Percentiles rank a stretch among this genome's conserved stretches.
Evolutionary conservation across 768 basidiomycete genomes (phyloP).

Genomic region (Lanmaoa rubissima): DNA sequence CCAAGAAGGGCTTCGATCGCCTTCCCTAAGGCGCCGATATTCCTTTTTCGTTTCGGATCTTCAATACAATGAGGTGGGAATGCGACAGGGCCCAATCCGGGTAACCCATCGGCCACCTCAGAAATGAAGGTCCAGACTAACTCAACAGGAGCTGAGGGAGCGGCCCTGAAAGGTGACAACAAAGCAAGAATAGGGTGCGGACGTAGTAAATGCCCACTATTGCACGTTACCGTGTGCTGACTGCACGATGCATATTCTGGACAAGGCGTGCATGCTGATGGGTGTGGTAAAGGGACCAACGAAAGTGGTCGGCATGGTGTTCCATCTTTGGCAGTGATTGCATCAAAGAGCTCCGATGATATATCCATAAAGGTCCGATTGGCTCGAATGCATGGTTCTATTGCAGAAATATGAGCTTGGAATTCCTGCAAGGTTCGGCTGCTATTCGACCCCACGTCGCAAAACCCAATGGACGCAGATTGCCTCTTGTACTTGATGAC

Average conservation of each 20-base stretch:
- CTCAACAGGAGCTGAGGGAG: slow-evolving; percentile 39
- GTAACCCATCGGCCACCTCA: slow-evolving; percentile 60
- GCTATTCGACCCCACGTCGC: slow-evolving; percentile 60
- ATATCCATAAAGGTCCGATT: slow-evolving; percentile 48
- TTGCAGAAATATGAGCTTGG: slow-evolving; percentile 43
- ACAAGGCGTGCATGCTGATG: slow-evolving; percentile 69
- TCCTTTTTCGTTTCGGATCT: slow-evolving; percentile 70
- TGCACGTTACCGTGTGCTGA: slow-evolving; percentile 58
- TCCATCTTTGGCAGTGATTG: slow-evolving; percentile 30
- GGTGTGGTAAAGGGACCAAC: slow-evolving; percentile 52
- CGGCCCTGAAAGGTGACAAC: slow-evolving; percentile 40
- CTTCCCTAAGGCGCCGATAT: slow-evolving; percentile 74
- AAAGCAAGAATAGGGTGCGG: slow-evolving; percentile 56
- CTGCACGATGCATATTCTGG: slow-evolving; percentile 67
- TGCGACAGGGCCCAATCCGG: slow-evolving; percentile 73
- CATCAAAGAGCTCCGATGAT: slow-evolving; percentile 26
- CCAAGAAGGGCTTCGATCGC: slow-evolving; percentile 64
- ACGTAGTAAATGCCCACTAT: slow-evolving; percentile 62
- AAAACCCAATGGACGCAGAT: slow-evolving; percentile 74
- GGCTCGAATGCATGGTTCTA: slow-evolving; percentile 55
- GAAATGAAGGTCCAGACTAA: slow-evolving; percentile 48
- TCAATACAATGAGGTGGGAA: slow-evolving; percentile 74
- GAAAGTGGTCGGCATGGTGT: slow-evolving; percentile 54
- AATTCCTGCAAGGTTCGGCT: slow-evolving; percentile 54
- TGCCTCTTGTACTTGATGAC: slow-evolving; percentile 58